Evolutionary conservation across 345 rosid genomes (phyloP), one percentile per base, ranked within the genome.

Genomic region (Dovyalis caffra): DNA sequence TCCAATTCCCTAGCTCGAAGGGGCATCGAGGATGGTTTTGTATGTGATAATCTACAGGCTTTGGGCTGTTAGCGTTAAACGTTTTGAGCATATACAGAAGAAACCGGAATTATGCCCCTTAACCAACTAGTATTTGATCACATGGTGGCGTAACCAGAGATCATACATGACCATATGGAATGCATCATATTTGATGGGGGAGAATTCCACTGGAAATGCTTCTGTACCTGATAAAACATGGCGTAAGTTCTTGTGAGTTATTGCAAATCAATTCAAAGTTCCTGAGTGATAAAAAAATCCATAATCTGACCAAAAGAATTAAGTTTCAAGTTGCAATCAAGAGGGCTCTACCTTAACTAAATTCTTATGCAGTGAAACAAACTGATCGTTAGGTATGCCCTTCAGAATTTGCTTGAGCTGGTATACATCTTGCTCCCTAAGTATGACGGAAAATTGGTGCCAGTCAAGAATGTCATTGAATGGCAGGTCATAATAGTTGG

Each of bases 111-210:
- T 26, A 35, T 57, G 12, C 34, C 56, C 33, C 26, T 16, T 49
- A 37, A 43, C 61, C 63, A 49, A 79, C 84, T 79, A 95, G 83
- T 95, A 95, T 81, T 87, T 91, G 82, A 95, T 86, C 67, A 91
- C 97, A 77, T 89, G 96, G 77, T 74, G 98, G 63, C 98, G 97
- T 79, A 93, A 81, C 99, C 99, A 95, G 49, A 95, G 88, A 61
- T 95, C 98, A 64, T 90, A 95, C 90, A 95, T 90, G 77, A 93
- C 89, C 98, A 93, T 95, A 79, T 95, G 97, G 85, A 95, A 95
- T 62, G 97, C 95, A 64, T 93, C 99, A 8, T 79, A 87, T 76
- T 87, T 86, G 47, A 90, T 0, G 99, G 91, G 12, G 99, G 97
- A 37, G 97, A 74, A 70, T 95, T 93, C 99, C 99, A 95, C 29